These are phyloP conservation scores for Phytophthora hibernalis DNA, from an alignment of 352 stramenopile genomes.

Conservation along the genomic window DNA sequence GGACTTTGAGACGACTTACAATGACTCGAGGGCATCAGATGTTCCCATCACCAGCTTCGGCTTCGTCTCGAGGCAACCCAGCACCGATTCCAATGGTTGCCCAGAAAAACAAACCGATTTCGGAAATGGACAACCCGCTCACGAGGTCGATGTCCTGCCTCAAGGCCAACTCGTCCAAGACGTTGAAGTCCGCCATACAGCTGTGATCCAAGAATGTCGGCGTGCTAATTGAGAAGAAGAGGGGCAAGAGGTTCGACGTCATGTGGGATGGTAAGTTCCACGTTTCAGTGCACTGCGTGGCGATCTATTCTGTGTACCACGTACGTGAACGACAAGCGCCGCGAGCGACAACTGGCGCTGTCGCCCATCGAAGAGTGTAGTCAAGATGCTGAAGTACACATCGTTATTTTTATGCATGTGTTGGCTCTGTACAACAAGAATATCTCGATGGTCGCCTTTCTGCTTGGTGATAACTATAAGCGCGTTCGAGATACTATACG, in stretches of 20 bases:
- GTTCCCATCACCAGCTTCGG: too few species aligned
- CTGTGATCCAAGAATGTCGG: neutral
- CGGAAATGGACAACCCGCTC: constrained; percentile 9
- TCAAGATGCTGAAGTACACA: too few species aligned
- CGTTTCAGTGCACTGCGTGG: too few species aligned
- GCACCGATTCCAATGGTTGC: constrained; percentile 10
- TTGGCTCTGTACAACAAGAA: too few species aligned
- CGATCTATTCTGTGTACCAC: too few species aligned
- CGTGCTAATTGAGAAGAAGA: neutral
- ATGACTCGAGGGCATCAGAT: constrained; percentile 1
- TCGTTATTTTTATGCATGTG: too few species aligned
- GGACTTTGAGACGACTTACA: constrained; percentile 10
- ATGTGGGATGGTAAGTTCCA: neutral
- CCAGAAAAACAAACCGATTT: constrained; percentile 5
- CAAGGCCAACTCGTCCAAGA: constrained; percentile 3
- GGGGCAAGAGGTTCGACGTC: neutral
- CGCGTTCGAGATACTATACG: constrained; percentile 4
- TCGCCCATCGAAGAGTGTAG: too few species aligned
- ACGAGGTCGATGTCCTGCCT: constrained; percentile 6
- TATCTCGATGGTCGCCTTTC: constrained; percentile 6
- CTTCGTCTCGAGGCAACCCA: too few species aligned
- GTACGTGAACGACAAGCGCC: too few species aligned
- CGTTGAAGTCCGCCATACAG: constrained; percentile 10
- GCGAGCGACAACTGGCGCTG: too few species aligned
- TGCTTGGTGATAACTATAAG: constrained; percentile 13